Evolutionary conservation across 2,329 filamentous ascomycete species (phyloP).

Genomic region (Decorospora gaudefroyi): DNA sequence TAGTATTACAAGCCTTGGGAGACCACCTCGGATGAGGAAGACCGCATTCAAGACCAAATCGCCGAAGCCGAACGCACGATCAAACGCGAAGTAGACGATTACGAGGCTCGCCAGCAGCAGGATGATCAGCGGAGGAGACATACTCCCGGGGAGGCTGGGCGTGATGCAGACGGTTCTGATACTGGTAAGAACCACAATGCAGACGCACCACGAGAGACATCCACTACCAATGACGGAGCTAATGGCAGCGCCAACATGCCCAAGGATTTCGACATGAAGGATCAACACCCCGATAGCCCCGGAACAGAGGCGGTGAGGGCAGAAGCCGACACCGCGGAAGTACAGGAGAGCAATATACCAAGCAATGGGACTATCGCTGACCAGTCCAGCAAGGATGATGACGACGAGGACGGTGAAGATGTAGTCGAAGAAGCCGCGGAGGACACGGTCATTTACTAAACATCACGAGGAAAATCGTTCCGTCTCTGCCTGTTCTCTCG

Average conservation of each 20-base stretch:
- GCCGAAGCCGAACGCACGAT: constrained; percentile 66
- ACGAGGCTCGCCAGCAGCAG: constrained; percentile 54
- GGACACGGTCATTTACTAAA: constrained; percentile 87
- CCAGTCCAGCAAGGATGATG: constrained; percentile 52
- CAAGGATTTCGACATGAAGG: constrained; percentile 33
- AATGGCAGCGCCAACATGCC: constrained; percentile 28
- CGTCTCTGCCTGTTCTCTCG: background rate
- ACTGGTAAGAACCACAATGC: constrained; percentile 34
- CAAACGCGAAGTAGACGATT: constrained; percentile 66
- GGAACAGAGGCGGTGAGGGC: constrained; percentile 26
- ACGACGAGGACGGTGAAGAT: constrained; percentile 74
- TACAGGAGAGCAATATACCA: constrained; percentile 23
- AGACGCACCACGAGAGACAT: constrained; percentile 23
- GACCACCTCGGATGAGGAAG: constrained; percentile 69
- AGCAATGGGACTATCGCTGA: constrained; percentile 37
- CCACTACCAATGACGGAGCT: constrained; percentile 32
- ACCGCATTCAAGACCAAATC: constrained; percentile 71
- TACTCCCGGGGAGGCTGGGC: constrained; percentile 17
- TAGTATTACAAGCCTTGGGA: constrained; percentile 90
- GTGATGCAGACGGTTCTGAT: constrained; percentile 22
- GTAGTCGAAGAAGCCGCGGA: constrained; percentile 78
- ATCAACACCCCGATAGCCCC: constrained; percentile 28
- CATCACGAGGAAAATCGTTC: constrained; percentile 5
- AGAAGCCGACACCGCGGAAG: constrained; percentile 19
- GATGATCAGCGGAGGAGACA: constrained; percentile 29